Conservation (phyloP, 257 asterid species). For the Echium plantagineum region DNA sequence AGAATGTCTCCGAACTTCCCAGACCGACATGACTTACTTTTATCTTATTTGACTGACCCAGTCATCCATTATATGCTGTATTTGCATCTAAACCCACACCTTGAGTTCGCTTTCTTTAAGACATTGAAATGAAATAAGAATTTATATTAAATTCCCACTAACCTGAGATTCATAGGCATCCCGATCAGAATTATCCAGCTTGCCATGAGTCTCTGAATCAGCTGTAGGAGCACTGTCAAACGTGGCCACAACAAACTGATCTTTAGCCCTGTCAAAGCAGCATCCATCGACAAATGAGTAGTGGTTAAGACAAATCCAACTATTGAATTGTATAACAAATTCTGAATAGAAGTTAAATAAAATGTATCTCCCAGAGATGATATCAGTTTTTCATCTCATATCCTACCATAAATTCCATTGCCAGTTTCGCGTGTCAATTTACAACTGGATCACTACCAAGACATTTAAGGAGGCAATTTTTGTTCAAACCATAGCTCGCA, state of each 20-base stretch:
- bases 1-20: neutral
- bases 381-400: neutral
- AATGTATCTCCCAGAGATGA: neutral
- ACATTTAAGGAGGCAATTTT: neutral
- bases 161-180: constrained; percentile 69
- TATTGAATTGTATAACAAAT: neutral
- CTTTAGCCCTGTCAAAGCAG: constrained; percentile 48
- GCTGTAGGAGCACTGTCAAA: constrained; percentile 89
- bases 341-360: too few species aligned
- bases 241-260: constrained; percentile 62
- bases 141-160: constrained; percentile 30
- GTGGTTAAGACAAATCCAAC: neutral
- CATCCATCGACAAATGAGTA: neutral
- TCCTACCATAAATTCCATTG: neutral
- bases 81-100: neutral
- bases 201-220: constrained; percentile 65
- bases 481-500: neutral
- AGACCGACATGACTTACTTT: neutral
- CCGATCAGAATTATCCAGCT: constrained; percentile 53
- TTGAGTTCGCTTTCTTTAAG: neutral
- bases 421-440: neutral
- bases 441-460: neutral
- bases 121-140: neutral
- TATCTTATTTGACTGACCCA: neutral
- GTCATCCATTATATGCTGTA: neutral